Percentiles rank a stretch among this genome's conserved stretches.
Evolutionary conservation across 192 early-diverging fungal species (phyloP).

Genomic region (Backusella macrospora): DNA sequence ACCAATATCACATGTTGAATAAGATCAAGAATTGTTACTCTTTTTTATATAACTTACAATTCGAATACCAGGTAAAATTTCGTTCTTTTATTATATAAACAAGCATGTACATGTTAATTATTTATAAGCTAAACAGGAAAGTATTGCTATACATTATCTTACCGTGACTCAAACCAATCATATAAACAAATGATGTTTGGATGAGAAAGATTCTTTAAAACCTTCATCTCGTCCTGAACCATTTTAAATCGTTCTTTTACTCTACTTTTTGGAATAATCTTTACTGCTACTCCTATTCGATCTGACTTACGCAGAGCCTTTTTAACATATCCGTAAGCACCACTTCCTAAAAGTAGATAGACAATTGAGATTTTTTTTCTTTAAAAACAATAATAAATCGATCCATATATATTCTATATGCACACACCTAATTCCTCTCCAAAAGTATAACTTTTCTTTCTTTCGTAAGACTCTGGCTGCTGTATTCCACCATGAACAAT

Average conservation of each 20-base stretch:
- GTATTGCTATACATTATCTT: background rate
- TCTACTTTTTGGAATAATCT: slow-evolving; percentile 88
- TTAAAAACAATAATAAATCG: background rate
- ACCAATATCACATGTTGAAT: background rate
- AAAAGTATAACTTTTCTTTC: slow-evolving; percentile 70
- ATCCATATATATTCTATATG: background rate
- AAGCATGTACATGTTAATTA: too few species aligned
- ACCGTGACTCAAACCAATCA: slow-evolving; percentile 71
- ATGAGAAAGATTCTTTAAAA: slow-evolving; percentile 85
- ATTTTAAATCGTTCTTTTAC: slow-evolving; percentile 82
- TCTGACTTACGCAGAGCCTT: slow-evolving; percentile 64
- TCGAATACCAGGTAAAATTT: slow-evolving; percentile 79
- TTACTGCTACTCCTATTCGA: slow-evolving; percentile 83
- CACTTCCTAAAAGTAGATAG: slow-evolving; percentile 34
- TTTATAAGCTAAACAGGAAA: background rate
- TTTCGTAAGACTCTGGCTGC: slow-evolving; percentile 62
- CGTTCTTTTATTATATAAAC: slow-evolving; percentile 42
- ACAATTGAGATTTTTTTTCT: too few species aligned
- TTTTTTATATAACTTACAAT: slow-evolving; percentile 45
- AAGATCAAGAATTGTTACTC: background rate
- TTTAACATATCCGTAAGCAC: slow-evolving; percentile 76
- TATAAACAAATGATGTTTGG: slow-evolving; percentile 87
- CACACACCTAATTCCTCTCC: slow-evolving; percentile 57
- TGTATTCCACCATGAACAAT: slow-evolving; percentile 41
- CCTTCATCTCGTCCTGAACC: slow-evolving; percentile 93